Conservation (phyloP, 768 basidiomycete genomes). For the Sutorius australiensis region DNA sequence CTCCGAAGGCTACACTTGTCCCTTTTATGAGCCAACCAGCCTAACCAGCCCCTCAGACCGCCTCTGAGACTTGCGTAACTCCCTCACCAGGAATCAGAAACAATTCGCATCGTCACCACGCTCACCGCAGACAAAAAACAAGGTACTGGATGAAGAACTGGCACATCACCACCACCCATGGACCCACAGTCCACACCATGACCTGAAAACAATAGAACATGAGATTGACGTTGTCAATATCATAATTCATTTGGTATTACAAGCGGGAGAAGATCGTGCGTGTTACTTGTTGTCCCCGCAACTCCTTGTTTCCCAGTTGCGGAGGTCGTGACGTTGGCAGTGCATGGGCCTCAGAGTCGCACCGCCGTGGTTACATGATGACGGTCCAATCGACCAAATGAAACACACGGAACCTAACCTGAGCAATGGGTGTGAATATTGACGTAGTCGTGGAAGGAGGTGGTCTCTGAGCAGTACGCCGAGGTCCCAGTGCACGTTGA, state of each 20-base stretch:
- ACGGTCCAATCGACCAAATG: not conserved
- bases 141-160: not conserved
- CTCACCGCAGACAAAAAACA: constrained; percentile 14
- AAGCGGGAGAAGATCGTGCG: not conserved
- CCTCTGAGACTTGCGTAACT: constrained; percentile 1
- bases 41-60: not conserved
- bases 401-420: not conserved
- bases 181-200: constrained; percentile 23
- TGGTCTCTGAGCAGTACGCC: not conserved
- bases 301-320: constrained; percentile 9
- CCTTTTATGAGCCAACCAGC: constrained; percentile 18
- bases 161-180: not conserved
- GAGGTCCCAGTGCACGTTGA: too few relatives aligned
- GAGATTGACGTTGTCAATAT: not conserved
- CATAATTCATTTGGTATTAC: not conserved
- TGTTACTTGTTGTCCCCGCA: constrained; percentile 3
- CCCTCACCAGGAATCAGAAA: not conserved
- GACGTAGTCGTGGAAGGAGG: not conserved
- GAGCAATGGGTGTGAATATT: not conserved
- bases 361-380: not conserved
- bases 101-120: constrained; percentile 13
- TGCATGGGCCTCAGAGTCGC: not conserved
- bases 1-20: not conserved
- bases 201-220: constrained; percentile 17
- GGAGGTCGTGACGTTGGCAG: not conserved